Conservation (phyloP, 2,329 filamentous ascomycete genomes). For the Pseudogymnoascus sp. region DNA sequence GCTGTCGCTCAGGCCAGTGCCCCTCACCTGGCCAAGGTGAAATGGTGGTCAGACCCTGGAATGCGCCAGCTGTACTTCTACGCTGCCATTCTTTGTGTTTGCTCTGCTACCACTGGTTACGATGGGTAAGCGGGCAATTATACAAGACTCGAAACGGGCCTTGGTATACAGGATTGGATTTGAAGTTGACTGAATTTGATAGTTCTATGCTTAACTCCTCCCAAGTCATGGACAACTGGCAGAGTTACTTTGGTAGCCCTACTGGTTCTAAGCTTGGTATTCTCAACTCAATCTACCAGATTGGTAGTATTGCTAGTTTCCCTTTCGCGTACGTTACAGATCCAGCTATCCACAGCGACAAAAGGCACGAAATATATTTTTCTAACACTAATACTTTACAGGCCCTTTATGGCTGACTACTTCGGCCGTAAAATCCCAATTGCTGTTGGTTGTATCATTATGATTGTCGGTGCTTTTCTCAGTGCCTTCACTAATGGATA, state of each 20-base stretch:
- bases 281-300: constrained; percentile 38
- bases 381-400: neutral
- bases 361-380: constrained; percentile 11
- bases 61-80: constrained; percentile 49
- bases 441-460: constrained; percentile 36
- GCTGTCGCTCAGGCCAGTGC: constrained; percentile 37
- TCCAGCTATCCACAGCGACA: constrained; percentile 15
- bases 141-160: neutral
- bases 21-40: constrained; percentile 47
- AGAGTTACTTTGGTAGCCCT: constrained; percentile 41
- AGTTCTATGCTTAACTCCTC: constrained; percentile 51
- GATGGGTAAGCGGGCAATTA: constrained; percentile 38
- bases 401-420: constrained; percentile 38
- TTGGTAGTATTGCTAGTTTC: constrained; percentile 34
- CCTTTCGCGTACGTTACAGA: constrained; percentile 24
- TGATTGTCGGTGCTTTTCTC: constrained; percentile 37
- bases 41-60: constrained; percentile 50
- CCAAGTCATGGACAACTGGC: constrained; percentile 50
- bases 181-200: neutral
- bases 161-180: neutral
- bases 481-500: constrained; percentile 37
- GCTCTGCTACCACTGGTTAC: constrained; percentile 55
- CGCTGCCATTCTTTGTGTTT: constrained; percentile 48
- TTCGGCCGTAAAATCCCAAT: constrained; percentile 37
- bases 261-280: constrained; percentile 35